phyloP scores from a whole-genome alignment of 768 basidiomycete species.

The Suillus placidus region DNA sequence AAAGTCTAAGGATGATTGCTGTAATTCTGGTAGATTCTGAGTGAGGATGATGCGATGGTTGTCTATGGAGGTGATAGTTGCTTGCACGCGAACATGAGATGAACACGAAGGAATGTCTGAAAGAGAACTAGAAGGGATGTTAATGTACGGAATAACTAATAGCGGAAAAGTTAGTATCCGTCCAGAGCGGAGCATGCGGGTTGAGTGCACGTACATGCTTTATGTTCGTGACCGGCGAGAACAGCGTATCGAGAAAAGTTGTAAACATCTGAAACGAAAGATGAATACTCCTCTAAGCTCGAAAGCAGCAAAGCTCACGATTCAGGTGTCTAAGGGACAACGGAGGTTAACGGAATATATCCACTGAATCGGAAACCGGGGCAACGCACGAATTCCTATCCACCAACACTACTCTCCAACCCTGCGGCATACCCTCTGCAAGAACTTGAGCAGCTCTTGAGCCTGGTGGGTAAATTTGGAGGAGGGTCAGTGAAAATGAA shows the following conservation, averaged over 20 bases:
- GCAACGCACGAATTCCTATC: constrained; percentile 59
- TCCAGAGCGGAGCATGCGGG: not conserved
- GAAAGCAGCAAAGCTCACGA: constrained; percentile 33
- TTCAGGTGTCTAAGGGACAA: constrained; percentile 45
- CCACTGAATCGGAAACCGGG: not conserved
- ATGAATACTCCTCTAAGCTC: not conserved
- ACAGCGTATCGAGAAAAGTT: constrained; percentile 60
- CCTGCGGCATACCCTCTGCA: constrained; percentile 48
- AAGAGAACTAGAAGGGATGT: constrained; percentile 41
- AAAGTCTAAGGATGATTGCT: constrained; percentile 41
- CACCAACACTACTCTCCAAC: constrained; percentile 58
- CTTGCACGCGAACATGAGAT: constrained; percentile 44
- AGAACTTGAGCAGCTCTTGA: constrained; percentile 52
- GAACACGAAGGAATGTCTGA: constrained; percentile 1
- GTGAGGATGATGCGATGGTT: constrained; percentile 38
- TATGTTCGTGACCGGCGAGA: constrained; percentile 63
- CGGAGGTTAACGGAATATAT: not conserved
- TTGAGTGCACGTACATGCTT: constrained; percentile 50
- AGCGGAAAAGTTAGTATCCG: constrained; percentile 7
- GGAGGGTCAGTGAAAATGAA: constrained; percentile 2
- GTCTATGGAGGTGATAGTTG: constrained; percentile 44
- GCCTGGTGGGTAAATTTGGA: constrained; percentile 36
- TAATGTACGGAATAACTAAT: constrained; percentile 56
- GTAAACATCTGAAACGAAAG: constrained; percentile 47
- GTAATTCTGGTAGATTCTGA: not conserved